Evolutionary conservation across 2,329 filamentous ascomycete species (phyloP), one percentile per base, ranked within the genome.

Genomic region (Fonsecaea monophora): DNA sequence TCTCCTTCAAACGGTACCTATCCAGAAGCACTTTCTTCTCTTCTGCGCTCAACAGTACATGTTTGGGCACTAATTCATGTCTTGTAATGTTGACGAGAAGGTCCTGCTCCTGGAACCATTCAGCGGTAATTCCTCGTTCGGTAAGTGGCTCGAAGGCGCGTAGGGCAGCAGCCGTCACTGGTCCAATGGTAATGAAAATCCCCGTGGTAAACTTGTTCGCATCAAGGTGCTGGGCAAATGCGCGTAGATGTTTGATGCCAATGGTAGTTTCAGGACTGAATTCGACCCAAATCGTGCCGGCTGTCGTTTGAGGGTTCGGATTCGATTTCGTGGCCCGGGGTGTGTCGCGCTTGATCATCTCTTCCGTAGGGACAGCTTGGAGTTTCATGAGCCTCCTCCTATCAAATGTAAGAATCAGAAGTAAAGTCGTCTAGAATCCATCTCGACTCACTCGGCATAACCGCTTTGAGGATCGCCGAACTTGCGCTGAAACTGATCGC

Each of bases 1-100:
- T 97, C 85, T 99, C 95, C 87, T 97, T 98, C 79, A 99, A 82
- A 57, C 95, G 88, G 81, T 99, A 99, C 70, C 95, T 86, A 81
- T 93, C 89, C 68, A 99, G 84, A 75, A 99, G 82, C 42, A 91
- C 90, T 55, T 82, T 82, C 86, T 97, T 97, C 84, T 99, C 95
- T 75, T 96, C 92, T 54, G 89, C 86, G 75, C 92, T 96, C 64
- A 99, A 87, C 68, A 98, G 82, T 42, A 98, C 89, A 77, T 99
- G 95, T 78, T 91, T 93, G 53, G 95, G 95, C 35, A 99, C 95
- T 64, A 99, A 86, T 81, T 98, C 94, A 82, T 99, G 95, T 79
- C 94, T 92, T 67, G 94, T 98, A 79, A 99, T 98, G 82, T 99
- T 99, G 80, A 99, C 94, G 67, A 98, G 85, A 74, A 99, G 81